Conservation (phyloP, 768 basidiomycete species). For the Rhodotorula sphaerocarpa region DNA sequence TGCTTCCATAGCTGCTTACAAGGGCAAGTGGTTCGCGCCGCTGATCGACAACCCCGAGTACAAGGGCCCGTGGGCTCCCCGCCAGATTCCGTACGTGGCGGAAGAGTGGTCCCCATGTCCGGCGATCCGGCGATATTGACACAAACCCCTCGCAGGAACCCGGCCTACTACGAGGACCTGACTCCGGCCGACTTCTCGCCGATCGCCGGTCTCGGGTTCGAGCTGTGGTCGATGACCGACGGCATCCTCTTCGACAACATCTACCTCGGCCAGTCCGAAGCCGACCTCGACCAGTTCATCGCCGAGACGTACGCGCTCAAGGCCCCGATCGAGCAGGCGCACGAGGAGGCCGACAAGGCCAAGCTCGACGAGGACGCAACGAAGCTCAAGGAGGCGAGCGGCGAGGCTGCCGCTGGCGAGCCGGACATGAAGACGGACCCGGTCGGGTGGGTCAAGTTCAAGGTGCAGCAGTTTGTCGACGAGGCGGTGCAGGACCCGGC, state of each 20-base stretch:
- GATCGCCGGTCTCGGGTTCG: slow-evolving; percentile 59
- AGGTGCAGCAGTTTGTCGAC: slow-evolving; percentile 72
- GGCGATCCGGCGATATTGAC: too few species aligned
- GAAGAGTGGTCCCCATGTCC: too few species aligned
- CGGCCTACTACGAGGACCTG: slow-evolving; percentile 71
- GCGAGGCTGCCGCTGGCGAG: slow-evolving; percentile 45
- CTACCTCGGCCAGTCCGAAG: slow-evolving; percentile 80
- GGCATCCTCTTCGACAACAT: slow-evolving; percentile 89
- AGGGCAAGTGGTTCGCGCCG: slow-evolving; percentile 92
- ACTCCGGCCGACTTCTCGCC: slow-evolving; percentile 66
- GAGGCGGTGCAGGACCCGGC: slow-evolving; percentile 66
- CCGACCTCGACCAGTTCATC: slow-evolving; percentile 75
- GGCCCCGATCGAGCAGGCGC: slow-evolving; percentile 66
- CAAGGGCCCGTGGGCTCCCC: slow-evolving; percentile 88
- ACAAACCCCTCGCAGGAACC: slow-evolving; percentile 27
- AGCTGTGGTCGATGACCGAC: slow-evolving; percentile 97
- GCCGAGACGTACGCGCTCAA: slow-evolving; percentile 85
- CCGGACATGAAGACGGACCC: slow-evolving; percentile 64
- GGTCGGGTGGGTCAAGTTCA: slow-evolving; percentile 66
- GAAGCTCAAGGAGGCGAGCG: slow-evolving; percentile 5
- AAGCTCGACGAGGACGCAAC: slow-evolving; percentile 29
- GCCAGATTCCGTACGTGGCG: slow-evolving; percentile 66
- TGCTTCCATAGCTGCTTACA: slow-evolving; percentile 59
- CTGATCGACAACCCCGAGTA: slow-evolving; percentile 94
- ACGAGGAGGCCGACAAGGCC: slow-evolving; percentile 43